Percentiles rank a stretch among this genome's conserved stretches.
phyloP scores from a whole-genome alignment of 148 eudicot genomes.

The Rhododendron mucronatum region DNA sequence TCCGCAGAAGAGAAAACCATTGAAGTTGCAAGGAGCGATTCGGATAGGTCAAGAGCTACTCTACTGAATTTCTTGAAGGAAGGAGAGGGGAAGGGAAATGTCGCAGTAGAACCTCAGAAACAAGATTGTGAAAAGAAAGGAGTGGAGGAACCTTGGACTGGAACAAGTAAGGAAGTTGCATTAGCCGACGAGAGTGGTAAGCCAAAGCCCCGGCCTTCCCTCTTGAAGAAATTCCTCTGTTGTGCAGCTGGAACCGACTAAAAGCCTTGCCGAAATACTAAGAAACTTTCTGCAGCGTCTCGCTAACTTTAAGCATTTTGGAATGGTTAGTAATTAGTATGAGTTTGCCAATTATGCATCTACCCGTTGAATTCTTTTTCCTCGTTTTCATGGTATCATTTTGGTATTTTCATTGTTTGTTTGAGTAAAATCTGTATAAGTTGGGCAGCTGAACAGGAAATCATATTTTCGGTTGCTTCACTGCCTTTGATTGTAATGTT shows the following conservation, averaged over 20 bases:
- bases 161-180: neutral
- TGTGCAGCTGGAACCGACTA: constrained; percentile 30
- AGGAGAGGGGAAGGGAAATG: neutral
- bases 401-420: neutral
- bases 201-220: constrained; percentile 28
- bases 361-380: constrained; percentile 3
- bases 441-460: neutral
- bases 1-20: constrained; percentile 44
- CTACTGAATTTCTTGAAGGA: constrained; percentile 12
- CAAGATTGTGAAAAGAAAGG: constrained; percentile 8
- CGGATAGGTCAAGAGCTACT: constrained; percentile 20
- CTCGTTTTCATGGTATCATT: neutral
- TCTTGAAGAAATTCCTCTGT: constrained; percentile 36
- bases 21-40: constrained; percentile 38
- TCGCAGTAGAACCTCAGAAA: neutral
- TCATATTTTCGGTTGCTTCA: neutral
- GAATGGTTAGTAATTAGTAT: neutral
- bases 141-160: neutral
- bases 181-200: constrained; percentile 18
- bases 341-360: neutral
- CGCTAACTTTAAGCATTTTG: constrained; percentile 1
- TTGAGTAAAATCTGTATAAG: neutral
- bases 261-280: neutral
- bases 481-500: constrained; percentile 12
- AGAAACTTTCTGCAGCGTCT: neutral